Evolutionary conservation across 805 yeast species (phyloP).

Genomic region (Hanseniaspora valbyensis): DNA sequence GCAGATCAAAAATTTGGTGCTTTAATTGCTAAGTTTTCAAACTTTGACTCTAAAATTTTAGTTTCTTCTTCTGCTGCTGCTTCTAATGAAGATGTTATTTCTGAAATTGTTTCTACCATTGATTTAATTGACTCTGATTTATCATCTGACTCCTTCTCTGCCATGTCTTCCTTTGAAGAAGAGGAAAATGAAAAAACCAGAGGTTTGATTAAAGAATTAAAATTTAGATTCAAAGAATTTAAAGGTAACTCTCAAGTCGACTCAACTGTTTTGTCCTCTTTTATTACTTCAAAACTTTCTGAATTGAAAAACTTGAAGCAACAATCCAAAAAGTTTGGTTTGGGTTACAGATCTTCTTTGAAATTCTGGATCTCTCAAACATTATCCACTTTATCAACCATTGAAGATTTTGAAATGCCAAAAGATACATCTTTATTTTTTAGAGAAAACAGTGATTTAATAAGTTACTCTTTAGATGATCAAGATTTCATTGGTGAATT

Average conservation of each 20-base stretch:
- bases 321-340: not conserved
- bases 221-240: not conserved
- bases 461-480: not conserved
- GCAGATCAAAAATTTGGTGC: not conserved
- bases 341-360: slow-evolving; percentile 1
- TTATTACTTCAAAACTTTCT: not conserved
- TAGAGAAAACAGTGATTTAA: not conserved
- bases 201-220: not conserved
- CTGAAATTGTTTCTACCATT: not conserved
- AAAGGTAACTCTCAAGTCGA: not conserved
- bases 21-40: not conserved
- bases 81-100: not conserved
- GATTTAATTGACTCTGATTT: slow-evolving; percentile 4
- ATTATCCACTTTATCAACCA: not conserved
- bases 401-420: slow-evolving; percentile 1
- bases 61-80: not conserved
- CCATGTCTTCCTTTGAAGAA: not conserved
- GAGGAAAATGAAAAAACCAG: not conserved
- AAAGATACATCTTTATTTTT: not conserved
- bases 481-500: slow-evolving; percentile 13
- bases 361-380: slow-evolving; percentile 7
- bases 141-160: not conserved
- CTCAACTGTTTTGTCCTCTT: not conserved
- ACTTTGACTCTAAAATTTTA: not conserved
- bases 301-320: slow-evolving; percentile 4